Evolutionary conservation across 805 yeast genomes (phyloP), one percentile per base, ranked within the genome.

Genomic region (Maudiozyma turicensis): DNA sequence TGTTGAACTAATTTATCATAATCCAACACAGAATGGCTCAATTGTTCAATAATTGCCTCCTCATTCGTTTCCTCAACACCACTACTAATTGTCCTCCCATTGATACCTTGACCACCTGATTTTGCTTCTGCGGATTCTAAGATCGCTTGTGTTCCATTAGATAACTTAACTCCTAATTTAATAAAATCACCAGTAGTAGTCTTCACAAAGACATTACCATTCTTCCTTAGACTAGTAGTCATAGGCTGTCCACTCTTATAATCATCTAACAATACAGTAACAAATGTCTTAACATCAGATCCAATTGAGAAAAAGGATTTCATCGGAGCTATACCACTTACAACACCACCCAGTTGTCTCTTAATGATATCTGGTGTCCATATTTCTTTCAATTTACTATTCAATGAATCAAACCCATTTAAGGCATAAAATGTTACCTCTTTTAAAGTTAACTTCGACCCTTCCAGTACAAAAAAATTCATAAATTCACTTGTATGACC

Each of bases 341-440:
- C 66, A 7, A 93, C 82, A 2, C 89, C 91, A 7, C 81, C 77
- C 10, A 93, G 65, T 66, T 91, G 98, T 33, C 82, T 82, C n/a
- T 77, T 73, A 41, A 81, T 80, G 50, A 91, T 86, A 63, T 89
- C 95, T 0, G 96, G 96, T 61, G 82, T 77, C 96, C 97, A 93
- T 7, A 77, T 70, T n/a, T 75, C 78, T 50, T 80, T 80, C 39
- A 93, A 70, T 13, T 74, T 62, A 11, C 61, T 58, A 7, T 79
- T 76, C 11, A 93, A 60, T 34, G 76, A 75, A 0, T 82, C 76
- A 56, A 84, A 78, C 0, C 98, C 97, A 14, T 80, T 71, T 0
- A 88, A 66, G 0, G 98, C 99, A 66, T 84, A 81, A 3, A 90
- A 59, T 1, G 75, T 75, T 1, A 82, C 75, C 14, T 77, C 75